Conservation (phyloP, 2,329 filamentous ascomycete species). For the Alternaria tenuissima region DNA sequence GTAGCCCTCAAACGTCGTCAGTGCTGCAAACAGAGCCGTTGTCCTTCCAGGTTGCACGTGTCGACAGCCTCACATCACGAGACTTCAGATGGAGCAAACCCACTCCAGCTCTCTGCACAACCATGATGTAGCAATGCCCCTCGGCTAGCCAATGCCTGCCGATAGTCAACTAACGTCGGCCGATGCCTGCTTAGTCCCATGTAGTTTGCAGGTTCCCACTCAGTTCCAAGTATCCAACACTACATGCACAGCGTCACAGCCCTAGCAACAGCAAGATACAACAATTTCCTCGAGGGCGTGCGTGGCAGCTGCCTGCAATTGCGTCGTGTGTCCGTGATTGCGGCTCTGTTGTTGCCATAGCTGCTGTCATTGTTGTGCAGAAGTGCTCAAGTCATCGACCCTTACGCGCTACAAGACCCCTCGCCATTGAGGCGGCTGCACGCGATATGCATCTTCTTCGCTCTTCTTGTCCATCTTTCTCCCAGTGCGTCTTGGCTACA, state of each 20-base stretch:
- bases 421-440: conserved; percentile 26
- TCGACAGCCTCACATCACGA: conserved; percentile 8
- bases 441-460: conserved; percentile 25
- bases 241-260: conserved; percentile 8
- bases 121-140: conserved; percentile 16
- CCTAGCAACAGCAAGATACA: not conserved
- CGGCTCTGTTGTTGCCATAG: conserved; percentile 12
- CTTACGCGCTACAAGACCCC: conserved; percentile 12
- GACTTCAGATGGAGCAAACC: not conserved
- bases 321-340: conserved; percentile 8
- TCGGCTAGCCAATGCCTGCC: conserved; percentile 19
- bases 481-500: conserved; percentile 32
- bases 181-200: conserved; percentile 11
- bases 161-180: conserved; percentile 6
- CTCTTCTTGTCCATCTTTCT: conserved; percentile 18
- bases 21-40: not conserved
- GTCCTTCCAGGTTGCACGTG: not conserved
- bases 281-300: not conserved
- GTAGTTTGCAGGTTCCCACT: conserved; percentile 11
- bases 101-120: conserved; percentile 10
- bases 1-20: not conserved
- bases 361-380: conserved; percentile 10
- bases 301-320: not conserved
- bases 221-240: conserved; percentile 7
- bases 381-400: conserved; percentile 1